phyloP scores from a whole-genome alignment of 2,329 filamentous ascomycete species.

The Colletotrichum noveboracense region DNA sequence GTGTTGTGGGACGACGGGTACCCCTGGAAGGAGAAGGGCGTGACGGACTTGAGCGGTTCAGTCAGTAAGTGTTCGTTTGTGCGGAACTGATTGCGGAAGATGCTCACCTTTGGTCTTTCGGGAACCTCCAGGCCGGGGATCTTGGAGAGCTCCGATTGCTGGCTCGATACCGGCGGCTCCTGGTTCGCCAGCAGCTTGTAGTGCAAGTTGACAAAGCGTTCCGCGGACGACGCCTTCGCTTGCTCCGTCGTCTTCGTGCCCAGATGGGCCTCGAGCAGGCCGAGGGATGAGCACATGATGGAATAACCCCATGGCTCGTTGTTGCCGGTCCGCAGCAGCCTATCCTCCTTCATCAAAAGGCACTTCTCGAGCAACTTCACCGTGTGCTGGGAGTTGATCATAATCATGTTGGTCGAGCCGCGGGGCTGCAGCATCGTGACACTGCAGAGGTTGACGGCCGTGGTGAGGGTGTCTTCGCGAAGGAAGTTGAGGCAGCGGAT shows the following conservation, averaged over 20 bases:
- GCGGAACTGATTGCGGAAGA: background rate
- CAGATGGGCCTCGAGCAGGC: conserved; percentile 64
- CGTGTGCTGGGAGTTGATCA: conserved; percentile 65
- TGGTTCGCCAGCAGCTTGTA: conserved; percentile 62
- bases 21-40: conserved; percentile 42
- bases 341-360: conserved; percentile 65
- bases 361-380: conserved; percentile 67
- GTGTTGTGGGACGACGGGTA: conserved; percentile 17
- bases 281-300: conserved; percentile 66
- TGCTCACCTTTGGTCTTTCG: conserved; percentile 44
- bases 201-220: conserved; percentile 64
- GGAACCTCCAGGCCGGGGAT: conserved; percentile 37
- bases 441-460: conserved; percentile 65
- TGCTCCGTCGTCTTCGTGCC: conserved; percentile 61
- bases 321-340: conserved; percentile 65
- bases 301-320: conserved; percentile 70
- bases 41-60: conserved; percentile 40
- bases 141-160: conserved; percentile 27
- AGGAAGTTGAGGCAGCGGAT: conserved; percentile 65
- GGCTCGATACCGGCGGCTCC: conserved; percentile 46
- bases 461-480: conserved; percentile 63
- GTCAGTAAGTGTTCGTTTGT: background rate
- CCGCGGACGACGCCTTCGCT: conserved; percentile 63
- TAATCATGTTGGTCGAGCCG: conserved; percentile 65
- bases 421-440: conserved; percentile 66